Base-by-base conservation (phyloP, 2,329 filamentous ascomycete genomes). In the Aspergillus chevalieri region DNA sequence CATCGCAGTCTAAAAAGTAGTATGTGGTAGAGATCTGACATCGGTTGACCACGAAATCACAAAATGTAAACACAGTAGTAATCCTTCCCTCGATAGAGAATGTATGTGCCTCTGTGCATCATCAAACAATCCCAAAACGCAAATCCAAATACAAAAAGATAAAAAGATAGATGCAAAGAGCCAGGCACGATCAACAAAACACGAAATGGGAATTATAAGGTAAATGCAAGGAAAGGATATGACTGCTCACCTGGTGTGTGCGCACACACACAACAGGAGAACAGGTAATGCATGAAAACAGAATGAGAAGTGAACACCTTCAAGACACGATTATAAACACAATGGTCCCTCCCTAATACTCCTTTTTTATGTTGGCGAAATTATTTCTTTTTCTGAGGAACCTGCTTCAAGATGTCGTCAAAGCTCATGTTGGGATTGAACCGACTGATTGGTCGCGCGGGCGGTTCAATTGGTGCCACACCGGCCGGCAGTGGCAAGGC, bases 401-500 rank as follows among this genome's bases (percentile, higher is more conserved):
- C 66, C 43, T 68, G 67, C 50, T 65, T 69, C 45, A 77, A 57
- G 47, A 77, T 77, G 46, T 73, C 69, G 52, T 76, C 74, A 53
- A 77, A 77, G 47, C 72, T 76, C 65, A 75, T 71, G 46, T 71
- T 71, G 8, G 74, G 74, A 52, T 77, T 75, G 55, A 72, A 66
- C 19, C 66, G 64, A 46, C 66, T 70, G 8, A 66, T 59, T 2
- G 71, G 66, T n/a, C 71, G 63, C 19, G 66, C 55, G 4, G 66
- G 66, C 14, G 69, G 66, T 26, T 73, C 68, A 36, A 71, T 62
- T 8, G 72, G 70, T 6, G 65, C 64, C 44, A 74, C 68, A 6
- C 71, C 71, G 0, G 67, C 65, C 1, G 72, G 72, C 14, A 74
- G 53, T 2, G 72, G 72, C 24, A 74, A 54, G 1, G 72, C 73